Evolutionary conservation across 495 filamentous ascomycete genomes (phyloP).

Genomic region (Aspergillus kassunensis): DNA sequence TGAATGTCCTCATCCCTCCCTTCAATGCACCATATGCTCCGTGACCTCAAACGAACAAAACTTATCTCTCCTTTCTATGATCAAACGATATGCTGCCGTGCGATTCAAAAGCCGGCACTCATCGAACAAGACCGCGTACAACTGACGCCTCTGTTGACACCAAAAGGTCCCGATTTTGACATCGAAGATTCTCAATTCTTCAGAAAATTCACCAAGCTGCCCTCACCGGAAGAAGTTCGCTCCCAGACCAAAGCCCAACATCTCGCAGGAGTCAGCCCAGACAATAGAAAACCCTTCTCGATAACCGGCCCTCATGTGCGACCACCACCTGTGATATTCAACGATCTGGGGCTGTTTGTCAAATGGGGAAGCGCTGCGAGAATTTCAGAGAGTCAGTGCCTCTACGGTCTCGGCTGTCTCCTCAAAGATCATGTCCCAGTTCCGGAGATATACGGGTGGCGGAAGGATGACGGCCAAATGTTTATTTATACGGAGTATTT

Average conservation of each 20-base stretch:
- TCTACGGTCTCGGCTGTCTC: slow-evolving; percentile 20
- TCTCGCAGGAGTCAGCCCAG: slow-evolving; percentile 13
- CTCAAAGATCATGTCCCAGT: slow-evolving; percentile 23
- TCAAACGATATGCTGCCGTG: too few species aligned
- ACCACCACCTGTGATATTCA: slow-evolving; percentile 18
- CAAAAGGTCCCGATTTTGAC: too few species aligned
- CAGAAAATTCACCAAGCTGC: background rate
- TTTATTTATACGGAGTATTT: slow-evolving; percentile 23
- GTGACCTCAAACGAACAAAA: too few species aligned
- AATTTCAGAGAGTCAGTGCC: background rate
- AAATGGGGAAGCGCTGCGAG: background rate
- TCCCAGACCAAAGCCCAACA: slow-evolving; percentile 9
- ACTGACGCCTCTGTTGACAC: too few species aligned
- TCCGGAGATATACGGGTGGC: slow-evolving; percentile 28
- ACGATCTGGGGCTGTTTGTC: background rate
- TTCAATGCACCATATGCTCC: too few species aligned
- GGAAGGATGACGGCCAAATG: slow-evolving; percentile 17
- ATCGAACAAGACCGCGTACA: too few species aligned
- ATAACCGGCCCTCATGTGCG: slow-evolving; percentile 9
- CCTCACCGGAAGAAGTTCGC: slow-evolving; percentile 16
- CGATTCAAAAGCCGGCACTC: too few species aligned
- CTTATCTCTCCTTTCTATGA: too few species aligned
- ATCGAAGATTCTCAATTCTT: too few species aligned
- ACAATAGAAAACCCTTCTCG: background rate
- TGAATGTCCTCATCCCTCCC: too few species aligned